Evolutionary conservation across 305 asterid species (phyloP).

Genomic region (Solanum hybrid): DNA sequence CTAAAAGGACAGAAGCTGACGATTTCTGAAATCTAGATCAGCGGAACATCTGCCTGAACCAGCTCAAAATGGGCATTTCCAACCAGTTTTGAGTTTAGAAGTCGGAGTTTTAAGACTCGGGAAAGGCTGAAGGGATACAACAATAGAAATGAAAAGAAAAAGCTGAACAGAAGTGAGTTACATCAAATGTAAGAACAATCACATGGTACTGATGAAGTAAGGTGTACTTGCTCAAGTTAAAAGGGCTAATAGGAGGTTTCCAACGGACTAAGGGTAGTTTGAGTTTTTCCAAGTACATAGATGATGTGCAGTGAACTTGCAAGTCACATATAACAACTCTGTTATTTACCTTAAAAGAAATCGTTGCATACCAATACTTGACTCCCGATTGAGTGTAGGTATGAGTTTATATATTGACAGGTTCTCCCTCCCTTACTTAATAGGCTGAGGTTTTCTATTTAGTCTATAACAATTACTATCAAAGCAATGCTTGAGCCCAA

Average conservation of each 20-base stretch:
- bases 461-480: not conserved
- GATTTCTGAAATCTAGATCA: not conserved
- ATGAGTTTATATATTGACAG: not conserved
- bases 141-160: not conserved
- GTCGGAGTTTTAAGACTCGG: not conserved
- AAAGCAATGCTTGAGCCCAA: not conserved
- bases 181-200: not conserved
- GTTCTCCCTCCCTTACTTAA: not conserved
- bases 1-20: not conserved
- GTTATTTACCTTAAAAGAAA: not conserved
- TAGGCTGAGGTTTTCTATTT: not conserved
- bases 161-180: not conserved
- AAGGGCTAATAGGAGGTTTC: not conserved
- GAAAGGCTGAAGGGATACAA: constrained; percentile 11
- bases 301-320: not conserved
- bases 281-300: not conserved
- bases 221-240: not conserved
- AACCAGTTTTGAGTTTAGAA: not conserved
- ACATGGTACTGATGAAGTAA: not conserved
- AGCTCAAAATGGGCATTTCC: not conserved
- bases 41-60: not conserved
- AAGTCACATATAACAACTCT: not conserved
- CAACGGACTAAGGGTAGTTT: not conserved
- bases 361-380: not conserved
- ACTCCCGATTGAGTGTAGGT: not conserved